Conservation (phyloP, 306 rosid genomes). For the Vigna hirtella region DNA sequence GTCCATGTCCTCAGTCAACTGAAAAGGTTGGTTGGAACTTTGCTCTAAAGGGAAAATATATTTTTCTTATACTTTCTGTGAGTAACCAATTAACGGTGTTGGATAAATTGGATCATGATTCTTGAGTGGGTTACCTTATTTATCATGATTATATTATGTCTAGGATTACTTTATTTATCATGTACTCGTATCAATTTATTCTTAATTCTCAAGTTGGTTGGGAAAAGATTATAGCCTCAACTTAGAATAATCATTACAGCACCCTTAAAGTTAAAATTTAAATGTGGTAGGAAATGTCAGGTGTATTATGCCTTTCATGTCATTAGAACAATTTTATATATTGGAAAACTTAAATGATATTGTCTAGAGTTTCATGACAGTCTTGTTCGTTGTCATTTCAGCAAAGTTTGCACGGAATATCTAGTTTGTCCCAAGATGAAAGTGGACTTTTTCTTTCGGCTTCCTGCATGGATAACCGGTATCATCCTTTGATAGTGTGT, state of each 20-base stretch:
- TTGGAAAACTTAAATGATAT: slow-evolving; percentile 15
- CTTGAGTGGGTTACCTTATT: background rate
- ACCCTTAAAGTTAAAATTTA: background rate
- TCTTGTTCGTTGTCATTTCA: slow-evolving; percentile 50
- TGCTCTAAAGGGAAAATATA: slow-evolving; percentile 8
- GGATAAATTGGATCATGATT: slow-evolving; percentile 22
- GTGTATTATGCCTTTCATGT: slow-evolving; percentile 17
- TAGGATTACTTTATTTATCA: too few relatives aligned
- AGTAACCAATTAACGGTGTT: slow-evolving; percentile 6
- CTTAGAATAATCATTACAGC: background rate
- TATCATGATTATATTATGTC: too few relatives aligned
- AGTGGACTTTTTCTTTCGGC: slow-evolving; percentile 84
- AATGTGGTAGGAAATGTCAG: slow-evolving; percentile 1
- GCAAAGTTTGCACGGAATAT: slow-evolving; percentile 88
- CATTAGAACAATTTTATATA: slow-evolving; percentile 8
- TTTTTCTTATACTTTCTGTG: slow-evolving; percentile 30
- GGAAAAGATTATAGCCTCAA: slow-evolving; percentile 15
- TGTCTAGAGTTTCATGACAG: slow-evolving; percentile 18
- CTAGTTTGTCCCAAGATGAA: slow-evolving; percentile 94
- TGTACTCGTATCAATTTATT: too few relatives aligned
- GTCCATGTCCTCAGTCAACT: slow-evolving; percentile 59
- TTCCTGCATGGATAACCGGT: slow-evolving; percentile 97
- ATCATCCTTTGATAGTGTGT: slow-evolving; percentile 30
- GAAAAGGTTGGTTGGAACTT: slow-evolving; percentile 68
- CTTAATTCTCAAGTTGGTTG: too few relatives aligned